phyloP scores from a whole-genome alignment of 345 rosid genomes.

The Aquilaria sinensis region DNA sequence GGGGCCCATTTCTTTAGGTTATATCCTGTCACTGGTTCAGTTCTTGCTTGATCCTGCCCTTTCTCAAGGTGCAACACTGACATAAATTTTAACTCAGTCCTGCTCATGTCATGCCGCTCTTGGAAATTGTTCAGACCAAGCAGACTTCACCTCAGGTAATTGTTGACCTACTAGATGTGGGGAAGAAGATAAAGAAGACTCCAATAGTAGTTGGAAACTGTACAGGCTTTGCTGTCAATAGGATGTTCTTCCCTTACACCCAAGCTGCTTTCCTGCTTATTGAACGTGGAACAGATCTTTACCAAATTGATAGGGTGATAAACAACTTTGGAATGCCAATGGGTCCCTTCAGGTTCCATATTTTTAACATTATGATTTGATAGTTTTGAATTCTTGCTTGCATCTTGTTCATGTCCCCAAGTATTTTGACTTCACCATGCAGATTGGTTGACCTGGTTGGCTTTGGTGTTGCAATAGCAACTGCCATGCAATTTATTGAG shows the following conservation, averaged over 20 bases:
- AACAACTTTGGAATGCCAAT: conserved; percentile 94
- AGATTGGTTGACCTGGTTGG: conserved; percentile 85
- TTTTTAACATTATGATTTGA: not conserved
- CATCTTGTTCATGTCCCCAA: conserved; percentile 1
- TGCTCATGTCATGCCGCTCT: conserved; percentile 88
- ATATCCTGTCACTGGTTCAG: conserved; percentile 1
- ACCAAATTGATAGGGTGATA: conserved; percentile 60
- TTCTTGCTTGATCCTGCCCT: not conserved
- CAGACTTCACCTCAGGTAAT: conserved; percentile 76
- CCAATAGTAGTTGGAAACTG: conserved; percentile 93
- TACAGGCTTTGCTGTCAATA: conserved; percentile 93
- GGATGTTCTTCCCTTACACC: conserved; percentile 93
- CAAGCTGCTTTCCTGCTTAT: conserved; percentile 70
- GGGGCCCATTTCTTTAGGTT: conserved; percentile 98
- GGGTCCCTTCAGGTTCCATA: conserved; percentile 78
- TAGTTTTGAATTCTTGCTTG: not conserved
- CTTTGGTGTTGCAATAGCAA: conserved; percentile 79
- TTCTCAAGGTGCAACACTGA: conserved; percentile 8
- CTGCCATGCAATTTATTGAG: conserved; percentile 61
- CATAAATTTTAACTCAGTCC: conserved; percentile 42
- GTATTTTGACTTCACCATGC: conserved; percentile 13
- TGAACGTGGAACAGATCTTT: conserved; percentile 69
- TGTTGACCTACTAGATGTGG: conserved; percentile 78
- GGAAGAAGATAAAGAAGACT: conserved; percentile 81
- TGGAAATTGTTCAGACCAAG: conserved; percentile 83